A percentile compares a stretch with the other conserved stretches of the same genome.
Evolutionary conservation across 2,329 filamentous ascomycete species (phyloP).

Genomic region (Paraphaeosphaeria sporulosa): DNA sequence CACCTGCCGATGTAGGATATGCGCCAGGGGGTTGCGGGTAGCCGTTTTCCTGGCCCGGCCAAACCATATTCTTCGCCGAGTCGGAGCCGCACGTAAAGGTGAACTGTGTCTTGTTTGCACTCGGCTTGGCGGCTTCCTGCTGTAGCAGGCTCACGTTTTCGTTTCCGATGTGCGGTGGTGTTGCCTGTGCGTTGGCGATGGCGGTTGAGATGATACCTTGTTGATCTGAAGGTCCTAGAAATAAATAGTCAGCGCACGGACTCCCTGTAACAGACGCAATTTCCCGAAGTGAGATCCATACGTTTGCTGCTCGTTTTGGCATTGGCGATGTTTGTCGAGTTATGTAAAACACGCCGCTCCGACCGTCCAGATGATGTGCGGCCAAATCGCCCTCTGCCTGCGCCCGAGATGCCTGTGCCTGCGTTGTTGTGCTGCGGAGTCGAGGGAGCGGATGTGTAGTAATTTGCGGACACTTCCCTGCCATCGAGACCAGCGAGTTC

Average conservation of each 20-base stretch:
- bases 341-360: constrained; percentile 54
- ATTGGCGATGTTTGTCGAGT: constrained; percentile 53
- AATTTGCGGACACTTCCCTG: constrained; percentile 57
- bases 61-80: constrained; percentile 78
- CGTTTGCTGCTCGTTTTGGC: constrained; percentile 52
- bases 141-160: constrained; percentile 82
- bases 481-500: constrained; percentile 55
- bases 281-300: constrained; percentile 43
- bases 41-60: constrained; percentile 68
- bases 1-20: constrained; percentile 34
- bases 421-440: constrained; percentile 57
- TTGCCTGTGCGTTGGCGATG: constrained; percentile 80
- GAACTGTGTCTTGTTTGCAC: constrained; percentile 83
- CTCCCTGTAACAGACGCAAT: constrained; percentile 27
- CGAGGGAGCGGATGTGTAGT: constrained; percentile 64
- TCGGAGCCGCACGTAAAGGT: constrained; percentile 96
- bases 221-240: constrained; percentile 53
- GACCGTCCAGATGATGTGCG: constrained; percentile 58
- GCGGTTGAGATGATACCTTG: constrained; percentile 91
- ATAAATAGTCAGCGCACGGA: constrained; percentile 49
- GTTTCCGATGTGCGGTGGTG: constrained; percentile 61
- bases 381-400: constrained; percentile 85
- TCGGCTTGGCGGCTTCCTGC: constrained; percentile 69
- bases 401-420: constrained; percentile 78
- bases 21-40: constrained; percentile 50